Base-by-base conservation (phyloP, 345 rosid species). In the Murraya paniculata region DNA sequence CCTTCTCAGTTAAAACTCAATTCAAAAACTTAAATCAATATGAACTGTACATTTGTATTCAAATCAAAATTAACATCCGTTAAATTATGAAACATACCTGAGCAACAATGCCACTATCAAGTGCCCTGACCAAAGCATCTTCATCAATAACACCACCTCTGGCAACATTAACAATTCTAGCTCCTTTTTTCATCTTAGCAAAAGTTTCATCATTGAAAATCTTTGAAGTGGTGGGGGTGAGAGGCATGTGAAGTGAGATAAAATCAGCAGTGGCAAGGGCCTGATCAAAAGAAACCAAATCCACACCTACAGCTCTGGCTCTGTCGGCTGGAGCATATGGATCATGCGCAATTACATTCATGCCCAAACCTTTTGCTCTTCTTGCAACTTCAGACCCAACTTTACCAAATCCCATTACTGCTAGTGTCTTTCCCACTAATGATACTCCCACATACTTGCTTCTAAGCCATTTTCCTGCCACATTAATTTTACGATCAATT, bases 71-170 rank as follows among this genome's bases (percentile, higher is more conserved):
- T 53, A 14, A 18, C 21, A 18, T 53, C 0, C 19, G 6, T 18
- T 53, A 27, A 24, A 16, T 4, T 64, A 19, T 2, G 35, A 77
- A 70, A 10, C 76, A 77, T 64, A 87, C 95, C 93, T 91, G 98
- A 36, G 97, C 93, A 22, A 92, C 94, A 59, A 85, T 81, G 11
- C 94, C 94, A 1, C 85, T 41, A 25, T 92, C 93, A 25, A 94
- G 91, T 61, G 98, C 95, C 45, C 91, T 86, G 24, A 91, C 87
- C 10, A 94, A 79, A 2, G 98, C 97, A 62, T 91, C 93, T 71
- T 94, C 98, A 30, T 94, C 98, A 55, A 94, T 90, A 48, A 94
- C 98, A 4, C 97, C 97, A 50, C 98, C 98, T 85, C 98, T 84
- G 24, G 97, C 98, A 55, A 94, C 98, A 70, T 92, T 94, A 48